Conservation (phyloP, 2,329 filamentous ascomycete species). For the Aspergillus fischeri region DNA sequence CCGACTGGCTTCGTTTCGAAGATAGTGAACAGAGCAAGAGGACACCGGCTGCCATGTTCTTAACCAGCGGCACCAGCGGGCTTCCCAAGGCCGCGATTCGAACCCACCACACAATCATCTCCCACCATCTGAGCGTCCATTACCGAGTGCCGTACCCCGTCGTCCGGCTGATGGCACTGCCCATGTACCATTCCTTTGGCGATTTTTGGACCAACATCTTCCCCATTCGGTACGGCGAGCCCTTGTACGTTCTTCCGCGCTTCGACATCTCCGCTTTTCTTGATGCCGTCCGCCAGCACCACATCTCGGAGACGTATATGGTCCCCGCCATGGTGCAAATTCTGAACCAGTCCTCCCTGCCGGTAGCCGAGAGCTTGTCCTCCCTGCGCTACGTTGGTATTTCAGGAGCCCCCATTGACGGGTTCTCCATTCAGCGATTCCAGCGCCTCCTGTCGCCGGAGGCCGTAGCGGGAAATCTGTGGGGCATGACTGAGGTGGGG, state of each 20-base stretch:
- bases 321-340: conserved; percentile 37
- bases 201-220: conserved; percentile 38
- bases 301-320: conserved; percentile 41
- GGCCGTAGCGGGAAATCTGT: conserved; percentile 41
- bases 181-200: conserved; percentile 48
- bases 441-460: conserved; percentile 32
- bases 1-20: conserved; percentile 41
- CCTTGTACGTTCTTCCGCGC: conserved; percentile 40
- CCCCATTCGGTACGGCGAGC: conserved; percentile 36
- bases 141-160: conserved; percentile 30
- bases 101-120: conserved; percentile 51
- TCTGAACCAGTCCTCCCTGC: conserved; percentile 16
- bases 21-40: conserved; percentile 33
- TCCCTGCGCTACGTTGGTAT: conserved; percentile 38
- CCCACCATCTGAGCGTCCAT: conserved; percentile 40
- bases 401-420: conserved; percentile 44
- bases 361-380: conserved; percentile 19
- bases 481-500: conserved; percentile 50
- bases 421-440: conserved; percentile 29
- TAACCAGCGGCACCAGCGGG: conserved; percentile 54
- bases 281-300: conserved; percentile 25
- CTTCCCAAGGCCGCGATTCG: conserved; percentile 55
- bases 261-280: conserved; percentile 35
- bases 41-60: conserved; percentile 45
- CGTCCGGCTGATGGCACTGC: conserved; percentile 40